Evolutionary conservation across 306 rosid species (phyloP), one percentile per base, ranked within the genome.

Genomic region (Calophaca sinica): DNA sequence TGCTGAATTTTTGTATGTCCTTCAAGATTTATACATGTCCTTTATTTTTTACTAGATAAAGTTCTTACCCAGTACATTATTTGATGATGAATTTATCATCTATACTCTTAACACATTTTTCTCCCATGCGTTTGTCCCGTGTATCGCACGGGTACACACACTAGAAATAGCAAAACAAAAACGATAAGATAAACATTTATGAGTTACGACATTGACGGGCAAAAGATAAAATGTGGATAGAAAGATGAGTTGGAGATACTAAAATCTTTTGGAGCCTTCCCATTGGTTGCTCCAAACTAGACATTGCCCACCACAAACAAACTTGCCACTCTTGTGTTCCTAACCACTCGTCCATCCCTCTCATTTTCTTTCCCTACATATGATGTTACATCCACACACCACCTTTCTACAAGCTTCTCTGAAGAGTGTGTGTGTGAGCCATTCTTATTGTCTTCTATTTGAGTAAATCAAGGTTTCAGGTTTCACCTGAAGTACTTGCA

Each of bases 141-240:
- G n/a, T n/a, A n/a, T n/a, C n/a, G n/a, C n/a, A n/a, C n/a, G n/a
- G n/a, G n/a, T n/a, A n/a, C n/a, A n/a, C n/a, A n/a, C n/a, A n/a
- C n/a, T n/a, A n/a, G n/a, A n/a, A n/a, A n/a, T n/a, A n/a, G n/a
- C n/a, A n/a, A n/a, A n/a, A n/a, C n/a, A n/a, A n/a, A n/a, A n/a
- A n/a, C n/a, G n/a, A n/a, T n/a, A n/a, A n/a, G n/a, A n/a, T n/a
- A n/a, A n/a, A n/a, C n/a, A n/a, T n/a, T n/a, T n/a, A n/a, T n/a
- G n/a, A n/a, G n/a, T n/a, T n/a, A n/a, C n/a, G 26, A 20, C 26
- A 20, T 20, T 20, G 26, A 20, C 1, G 26, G 26, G 57, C 20
- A 38, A 42, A 36, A 74, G 89, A 88, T 81, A 88, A 83, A 72
- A 80, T 85, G 83, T 42, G 86, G 91, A 88, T 88, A 88, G 80